Evolutionary conservation across 441 rosid genomes (phyloP), one percentile per base, ranked within the genome.

Genomic region (Pelargonium fulgidum): DNA sequence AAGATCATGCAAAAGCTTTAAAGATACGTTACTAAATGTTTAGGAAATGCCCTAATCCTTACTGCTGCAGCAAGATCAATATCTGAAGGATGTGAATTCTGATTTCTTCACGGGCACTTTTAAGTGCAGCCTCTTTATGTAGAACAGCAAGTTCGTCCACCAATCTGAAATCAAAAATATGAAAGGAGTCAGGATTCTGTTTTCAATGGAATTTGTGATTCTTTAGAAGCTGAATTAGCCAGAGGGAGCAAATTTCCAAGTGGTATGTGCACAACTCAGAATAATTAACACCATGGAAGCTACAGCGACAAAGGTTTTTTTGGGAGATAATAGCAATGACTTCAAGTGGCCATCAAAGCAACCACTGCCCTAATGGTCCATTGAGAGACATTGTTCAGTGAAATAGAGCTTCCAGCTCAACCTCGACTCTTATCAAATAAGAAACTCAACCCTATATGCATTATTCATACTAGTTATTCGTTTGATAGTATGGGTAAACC

Each of bases 141-240:
- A 88, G 70, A n/a, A 74, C 67, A 68, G 83, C 80, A 47, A 88
- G 95, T 75, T 89, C 97, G 74, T 85, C 87, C 73, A 87, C 89
- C 84, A 93, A 86, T 79, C 98, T 93, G 83, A 73, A 62, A 36
- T 26, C 65, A 39, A 19, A 67, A 62, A 62, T 1, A 70, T 48
- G 52, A 1, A 4, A 45, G 52, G n/a, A 45, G 14, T 45, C 52
- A 4, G 52, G 52, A 45, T 45, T 45, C 14, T 45, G 14, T 13
- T 45, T 13, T 12, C 11, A 45, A 45, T 45, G 52, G 52, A 45
- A 45, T 10, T 45, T n/a, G 52, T 45, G n/a, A 4, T 45, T 45
- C 52, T 45, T 45, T 11, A 45, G 52, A 45, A 45, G n/a, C 14
- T 0, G 52, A 3, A 45, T 11, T 10, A 45, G 52, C 52, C 52